These are phyloP conservation scores for Bremia lactucae DNA, from an alignment of 352 stramenopile species.

Conservation along the genomic window DNA sequence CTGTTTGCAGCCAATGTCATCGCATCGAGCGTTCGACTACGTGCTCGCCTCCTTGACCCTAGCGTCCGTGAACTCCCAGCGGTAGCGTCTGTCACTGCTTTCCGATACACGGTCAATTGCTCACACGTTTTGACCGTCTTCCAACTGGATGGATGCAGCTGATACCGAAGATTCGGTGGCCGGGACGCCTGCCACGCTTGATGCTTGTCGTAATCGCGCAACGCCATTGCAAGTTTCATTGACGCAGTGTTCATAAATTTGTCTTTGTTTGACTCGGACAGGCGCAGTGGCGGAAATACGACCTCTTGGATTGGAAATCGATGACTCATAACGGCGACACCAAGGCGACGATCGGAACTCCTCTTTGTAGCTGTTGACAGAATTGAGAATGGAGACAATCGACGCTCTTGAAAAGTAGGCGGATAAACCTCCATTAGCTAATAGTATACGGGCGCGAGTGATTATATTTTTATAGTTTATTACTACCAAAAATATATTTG, in stretches of 20 bases:
- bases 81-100: constrained; percentile 10
- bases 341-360: background rate
- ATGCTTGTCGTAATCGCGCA: constrained; percentile 32
- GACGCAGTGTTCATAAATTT: constrained; percentile 23
- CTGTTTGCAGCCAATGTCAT: constrained; percentile 7
- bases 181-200: constrained; percentile 24
- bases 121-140: constrained; percentile 33
- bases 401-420: background rate
- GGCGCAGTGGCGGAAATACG: constrained; percentile 23
- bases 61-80: constrained; percentile 7
- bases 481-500: too few relatives aligned
- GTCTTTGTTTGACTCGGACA: constrained; percentile 15
- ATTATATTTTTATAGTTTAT: background rate
- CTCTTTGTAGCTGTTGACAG: constrained; percentile 9
- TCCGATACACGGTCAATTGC: constrained; percentile 29
- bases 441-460: too few relatives aligned
- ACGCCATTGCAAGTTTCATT: constrained; percentile 17
- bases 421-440: too few relatives aligned
- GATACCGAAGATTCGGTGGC: constrained; percentile 25
- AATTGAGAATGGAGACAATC: constrained; percentile 16
- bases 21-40: constrained; percentile 20
- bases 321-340: constrained; percentile 14
- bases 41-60: constrained; percentile 17
- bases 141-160: constrained; percentile 29
- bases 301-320: constrained; percentile 27